Percentiles rank a stretch among this genome's conserved stretches.
Evolutionary conservation across 2,329 filamentous ascomycete species (phyloP).

Genomic region (Xylaria sp.): DNA sequence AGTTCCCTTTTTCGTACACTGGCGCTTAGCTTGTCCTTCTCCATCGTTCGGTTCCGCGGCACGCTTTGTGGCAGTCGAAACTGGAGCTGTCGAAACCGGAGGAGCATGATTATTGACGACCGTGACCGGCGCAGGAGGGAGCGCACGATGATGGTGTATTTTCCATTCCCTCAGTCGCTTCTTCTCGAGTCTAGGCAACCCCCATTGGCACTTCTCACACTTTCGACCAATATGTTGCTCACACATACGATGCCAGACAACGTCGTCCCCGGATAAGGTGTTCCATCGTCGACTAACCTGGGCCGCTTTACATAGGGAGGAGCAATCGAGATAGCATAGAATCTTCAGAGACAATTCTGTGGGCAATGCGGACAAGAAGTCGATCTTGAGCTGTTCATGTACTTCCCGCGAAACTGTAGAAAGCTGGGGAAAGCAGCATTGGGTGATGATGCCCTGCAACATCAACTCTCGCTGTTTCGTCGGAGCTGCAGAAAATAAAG

Average conservation of each 20-base stretch:
- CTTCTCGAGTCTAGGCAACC: constrained; percentile 86
- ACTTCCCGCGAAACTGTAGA: constrained; percentile 92
- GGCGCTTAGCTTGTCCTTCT: constrained; percentile 51
- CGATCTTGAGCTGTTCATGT: constrained; percentile 95
- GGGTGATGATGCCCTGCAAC: constrained; percentile 93
- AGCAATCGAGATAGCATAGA: constrained; percentile 90
- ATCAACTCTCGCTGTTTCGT: constrained; percentile 95
- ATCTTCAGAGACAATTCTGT: constrained; percentile 94
- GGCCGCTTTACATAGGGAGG: constrained; percentile 93
- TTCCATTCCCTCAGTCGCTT: constrained; percentile 90
- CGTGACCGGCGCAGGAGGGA: constrained; percentile 31
- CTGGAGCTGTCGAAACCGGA: constrained; percentile 30
- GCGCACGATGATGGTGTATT: constrained; percentile 74
- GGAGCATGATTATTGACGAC: constrained; percentile 24
- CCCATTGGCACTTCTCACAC: constrained; percentile 94
- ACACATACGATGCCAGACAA: constrained; percentile 98
- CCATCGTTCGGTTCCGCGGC: constrained; percentile 44
- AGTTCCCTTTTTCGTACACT: constrained; percentile 46
- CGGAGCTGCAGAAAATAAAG: constrained; percentile 94
- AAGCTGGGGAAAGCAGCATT: constrained; percentile 97
- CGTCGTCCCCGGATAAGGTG: constrained; percentile 91
- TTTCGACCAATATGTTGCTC: constrained; percentile 87
- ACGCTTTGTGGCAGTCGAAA: constrained; percentile 50
- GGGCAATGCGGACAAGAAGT: constrained; percentile 90
- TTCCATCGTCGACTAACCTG: constrained; percentile 93